A percentile compares a stretch with the other conserved stretches of the same genome.
These are phyloP conservation scores for Zasmidium citrigriseum DNA, from an alignment of 2,329 filamentous ascomycete genomes.

Conservation along the genomic window DNA sequence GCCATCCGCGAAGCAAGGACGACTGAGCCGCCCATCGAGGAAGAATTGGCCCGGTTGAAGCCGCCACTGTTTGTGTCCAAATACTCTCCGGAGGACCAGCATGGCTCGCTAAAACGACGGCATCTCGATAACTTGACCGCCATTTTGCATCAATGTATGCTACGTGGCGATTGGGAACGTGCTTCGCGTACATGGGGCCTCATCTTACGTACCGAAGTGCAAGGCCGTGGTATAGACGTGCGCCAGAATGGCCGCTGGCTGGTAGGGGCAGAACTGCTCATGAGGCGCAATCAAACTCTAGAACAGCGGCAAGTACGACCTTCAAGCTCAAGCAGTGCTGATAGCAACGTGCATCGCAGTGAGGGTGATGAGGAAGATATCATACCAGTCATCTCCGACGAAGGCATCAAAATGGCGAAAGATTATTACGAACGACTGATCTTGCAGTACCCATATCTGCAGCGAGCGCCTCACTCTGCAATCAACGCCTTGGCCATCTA, in stretches of 20 bases:
- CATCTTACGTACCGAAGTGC: conserved; percentile 63
- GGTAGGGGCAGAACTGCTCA: conserved; percentile 79
- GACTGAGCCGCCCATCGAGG: conserved; percentile 33
- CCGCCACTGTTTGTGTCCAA: conserved; percentile 42
- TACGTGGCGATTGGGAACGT: conserved; percentile 67
- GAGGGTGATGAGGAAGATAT: conserved; percentile 5
- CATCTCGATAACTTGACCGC: conserved; percentile 69
- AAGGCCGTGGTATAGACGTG: conserved; percentile 64
- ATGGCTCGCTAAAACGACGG: conserved; percentile 43
- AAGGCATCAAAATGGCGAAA: conserved; percentile 59
- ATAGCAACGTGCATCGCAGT: conserved; percentile 1
- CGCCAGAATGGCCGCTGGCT: conserved; percentile 74
- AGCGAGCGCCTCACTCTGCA: conserved; percentile 54
- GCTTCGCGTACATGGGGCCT: conserved; percentile 76
- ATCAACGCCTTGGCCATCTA: conserved; percentile 76
- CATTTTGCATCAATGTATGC: conserved; percentile 71
- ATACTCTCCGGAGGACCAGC: conserved; percentile 17
- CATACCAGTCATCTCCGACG: conserved; percentile 20
- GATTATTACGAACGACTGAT: conserved; percentile 78
- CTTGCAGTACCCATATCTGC: conserved; percentile 72
- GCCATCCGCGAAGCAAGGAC: conserved; percentile 26
- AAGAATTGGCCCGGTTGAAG: conserved; percentile 44
- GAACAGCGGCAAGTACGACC: conserved; percentile 1
- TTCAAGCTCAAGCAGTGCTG: conserved; percentile 4
- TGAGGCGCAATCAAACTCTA: conserved; percentile 50